These are phyloP conservation scores for Atkinsonella hypoxylon DNA, from an alignment of 2,329 filamentous ascomycete genomes.

Conservation along the genomic window DNA sequence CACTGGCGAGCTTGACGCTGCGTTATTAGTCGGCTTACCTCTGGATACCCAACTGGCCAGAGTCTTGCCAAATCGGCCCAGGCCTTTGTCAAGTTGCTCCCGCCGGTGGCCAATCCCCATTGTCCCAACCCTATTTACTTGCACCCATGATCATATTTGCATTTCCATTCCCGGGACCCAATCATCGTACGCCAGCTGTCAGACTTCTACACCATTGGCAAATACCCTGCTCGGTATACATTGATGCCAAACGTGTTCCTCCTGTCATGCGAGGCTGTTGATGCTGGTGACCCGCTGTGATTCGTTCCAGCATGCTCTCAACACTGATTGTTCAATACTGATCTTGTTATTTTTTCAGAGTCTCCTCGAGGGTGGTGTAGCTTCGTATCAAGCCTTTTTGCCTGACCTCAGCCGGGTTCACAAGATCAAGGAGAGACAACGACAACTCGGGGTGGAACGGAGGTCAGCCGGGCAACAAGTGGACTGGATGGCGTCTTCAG, in stretches of 20 bases:
- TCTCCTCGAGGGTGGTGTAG: not conserved
- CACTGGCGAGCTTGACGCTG: constrained; percentile 1
- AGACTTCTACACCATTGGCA: not conserved
- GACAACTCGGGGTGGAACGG: not conserved
- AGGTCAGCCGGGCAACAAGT: not conserved
- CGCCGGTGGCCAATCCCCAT: not conserved
- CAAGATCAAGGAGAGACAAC: not conserved
- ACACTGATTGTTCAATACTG: not conserved
- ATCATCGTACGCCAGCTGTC: constrained; percentile 7
- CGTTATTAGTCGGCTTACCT: constrained; percentile 2
- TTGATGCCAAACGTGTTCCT: not conserved
- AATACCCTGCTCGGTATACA: not conserved
- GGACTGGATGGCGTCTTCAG: constrained; percentile 74
- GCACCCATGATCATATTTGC: not conserved
- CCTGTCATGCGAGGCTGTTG: constrained; percentile 1
- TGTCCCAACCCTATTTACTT: not conserved
- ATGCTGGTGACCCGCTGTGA: not conserved
- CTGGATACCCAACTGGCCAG: not conserved
- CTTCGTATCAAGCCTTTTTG: not conserved
- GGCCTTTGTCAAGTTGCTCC: not conserved
- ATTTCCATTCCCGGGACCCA: constrained; percentile 2
- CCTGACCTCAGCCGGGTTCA: not conserved
- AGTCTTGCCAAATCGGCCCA: not conserved
- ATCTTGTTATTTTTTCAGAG: constrained; percentile 1
- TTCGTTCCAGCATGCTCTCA: not conserved